Evolutionary conservation across 192 early-diverging fungal species (phyloP).

Genomic region (Kickxella alabastrina): DNA sequence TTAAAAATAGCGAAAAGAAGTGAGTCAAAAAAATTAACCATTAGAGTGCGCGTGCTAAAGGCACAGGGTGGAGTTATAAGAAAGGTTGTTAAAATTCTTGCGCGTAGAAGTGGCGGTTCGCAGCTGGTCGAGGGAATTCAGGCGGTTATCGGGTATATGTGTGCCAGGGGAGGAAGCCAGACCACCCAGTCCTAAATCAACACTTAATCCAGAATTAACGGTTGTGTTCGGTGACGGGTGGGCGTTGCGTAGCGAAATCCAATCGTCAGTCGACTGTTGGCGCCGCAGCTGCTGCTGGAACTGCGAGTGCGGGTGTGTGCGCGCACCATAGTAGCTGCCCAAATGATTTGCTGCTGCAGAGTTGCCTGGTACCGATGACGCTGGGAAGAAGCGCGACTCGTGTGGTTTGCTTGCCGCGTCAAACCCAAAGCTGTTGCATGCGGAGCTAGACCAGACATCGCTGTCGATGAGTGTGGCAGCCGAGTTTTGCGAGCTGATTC

Average conservation of each 20-base stretch:
- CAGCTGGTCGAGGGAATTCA: slow-evolving; percentile 7
- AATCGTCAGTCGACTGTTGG: slow-evolving; percentile 44
- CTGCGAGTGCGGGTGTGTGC: neutral
- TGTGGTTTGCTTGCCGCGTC: slow-evolving; percentile 1
- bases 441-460: slow-evolving; percentile 36
- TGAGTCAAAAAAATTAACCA: neutral
- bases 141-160: neutral
- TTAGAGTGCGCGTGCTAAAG: slow-evolving; percentile 1
- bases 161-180: neutral
- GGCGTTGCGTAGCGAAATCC: slow-evolving; percentile 16
- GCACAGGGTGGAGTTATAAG: slow-evolving; percentile 2
- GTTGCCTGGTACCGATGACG: neutral
- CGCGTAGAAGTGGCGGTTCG: slow-evolving; percentile 6
- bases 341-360: slow-evolving; percentile 2
- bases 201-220: no score
- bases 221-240: neutral
- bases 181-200: neutral
- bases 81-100: slow-evolving; percentile 1
- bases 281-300: slow-evolving; percentile 40
- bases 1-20: neutral
- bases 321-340: slow-evolving; percentile 16
- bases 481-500: slow-evolving; percentile 26
- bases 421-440: neutral
- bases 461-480: slow-evolving; percentile 40
- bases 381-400: slow-evolving; percentile 42